Base-by-base conservation (phyloP, 116 monocot genomes). In the Zostera marina region DNA sequence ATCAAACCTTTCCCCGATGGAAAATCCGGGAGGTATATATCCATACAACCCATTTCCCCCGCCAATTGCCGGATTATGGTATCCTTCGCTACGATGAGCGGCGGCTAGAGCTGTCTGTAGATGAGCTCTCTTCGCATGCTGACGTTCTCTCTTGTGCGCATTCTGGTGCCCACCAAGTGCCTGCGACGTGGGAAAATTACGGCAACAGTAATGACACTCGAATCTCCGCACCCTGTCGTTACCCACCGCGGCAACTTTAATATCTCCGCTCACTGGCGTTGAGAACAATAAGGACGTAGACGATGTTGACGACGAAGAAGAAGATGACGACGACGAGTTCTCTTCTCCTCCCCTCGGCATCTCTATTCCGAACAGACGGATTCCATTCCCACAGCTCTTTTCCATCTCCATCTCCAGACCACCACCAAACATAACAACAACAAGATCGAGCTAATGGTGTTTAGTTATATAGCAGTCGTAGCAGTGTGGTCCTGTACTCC, bases 141-240 rank as follows among this genome's bases (percentile, higher is more conserved):
- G 85, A 13, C 85, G 69, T 72, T 86, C 85, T 7, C 85, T 69
- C 70, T 86, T 86, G 77, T 86, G 85, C 22, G 85, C 85, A 72
- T 83, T 87, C 71, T 70, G 87, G 71, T 87, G 87, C 9, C 87
- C 83, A 49, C 84, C 78, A 22, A 87, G 81, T 2, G 87, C 81
- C 42, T 81, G 82, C 22, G 88, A 81, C 1, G 82, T 77, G 9
- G 88, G 88, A 72, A 80, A 75, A 67, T 76, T 83, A n/a, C 88
- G 74, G 65, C 75, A 79, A 75, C 87, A 87, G 71, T 87, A 87
- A 73, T 87, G 87, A 63, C 87, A 87, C 72, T 81, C 87, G 63
- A 87, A 87, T 66, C 77, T 85, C 60, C 79, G 53, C 39, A n/a
- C 17, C 15, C 47, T 60, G 10, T 56, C 72, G 32, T 32, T 32